Evolutionary conservation across 306 rosid genomes (phyloP), one percentile per base, ranked within the genome.

Genomic region (Corylus heterophylla): DNA sequence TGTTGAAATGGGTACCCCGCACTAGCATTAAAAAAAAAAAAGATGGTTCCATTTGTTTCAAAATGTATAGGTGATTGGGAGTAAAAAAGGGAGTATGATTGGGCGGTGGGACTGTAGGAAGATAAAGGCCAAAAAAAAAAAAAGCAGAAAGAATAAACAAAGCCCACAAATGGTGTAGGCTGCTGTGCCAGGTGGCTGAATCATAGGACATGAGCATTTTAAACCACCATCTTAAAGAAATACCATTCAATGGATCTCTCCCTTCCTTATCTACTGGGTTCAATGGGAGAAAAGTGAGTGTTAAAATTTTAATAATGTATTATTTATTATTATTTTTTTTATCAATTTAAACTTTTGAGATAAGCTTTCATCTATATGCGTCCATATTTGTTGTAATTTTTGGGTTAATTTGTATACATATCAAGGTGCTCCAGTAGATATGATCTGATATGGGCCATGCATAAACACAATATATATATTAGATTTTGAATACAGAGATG

Each of bases 101-200:
- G 85, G 90, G 69, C 83, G 85, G 87, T 86, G 88, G 74, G 80
- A 73, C 80, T 74, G 78, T 81, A 22, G 74, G 25, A 54, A 55
- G 74, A 67, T 68, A 66, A 22, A 66, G 61, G 25, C 25, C 25
- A 22, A 58, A 74, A 9, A 14, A 35, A 68, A 49, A 39, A 27
- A 63, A 67, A 29, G 0, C 31, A 29, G 31, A 29, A 20, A 12
- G 3, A 63, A 79, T 74, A 79, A 84, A 79, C 49, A 82, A 80
- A 52, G 72, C 54, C 54, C 71, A n/a, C 45, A 76, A 20, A 17
- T 64, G 80, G 63, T 74, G 52, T 63, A 16, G 75, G 76, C 54
- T 68, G 22, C 80, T 72, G 67, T 39, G 81, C 80, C 88, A 87
- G 18, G 75, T 85, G 88, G 87, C 79, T 37, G 42, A 63, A 70